These are phyloP conservation scores for Claviceps sp. DNA, from an alignment of 2,329 filamentous ascomycete species.

Conservation along the genomic window DNA sequence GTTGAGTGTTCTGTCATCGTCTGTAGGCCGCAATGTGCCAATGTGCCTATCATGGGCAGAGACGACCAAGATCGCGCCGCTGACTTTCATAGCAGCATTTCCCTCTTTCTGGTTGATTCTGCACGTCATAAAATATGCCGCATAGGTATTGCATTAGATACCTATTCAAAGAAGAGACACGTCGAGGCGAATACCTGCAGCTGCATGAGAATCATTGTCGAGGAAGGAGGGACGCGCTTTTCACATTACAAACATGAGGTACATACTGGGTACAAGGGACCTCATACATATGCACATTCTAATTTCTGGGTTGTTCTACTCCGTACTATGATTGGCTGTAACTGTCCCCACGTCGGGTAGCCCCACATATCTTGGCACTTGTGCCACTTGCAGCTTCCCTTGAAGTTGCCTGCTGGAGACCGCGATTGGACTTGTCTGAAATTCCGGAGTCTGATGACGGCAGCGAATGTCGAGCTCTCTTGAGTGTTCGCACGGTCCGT, in stretches of 20 bases:
- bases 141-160: neutral
- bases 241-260: neutral
- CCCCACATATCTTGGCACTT: neutral
- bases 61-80: neutral
- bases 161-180: neutral
- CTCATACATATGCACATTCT: too few relatives aligned
- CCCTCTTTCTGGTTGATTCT: neutral
- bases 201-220: neutral
- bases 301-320: too few relatives aligned
- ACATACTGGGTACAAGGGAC: neutral
- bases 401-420: neutral
- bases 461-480: constrained; percentile 12
- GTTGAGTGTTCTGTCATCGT: neutral
- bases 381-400: neutral
- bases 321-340: too few relatives aligned
- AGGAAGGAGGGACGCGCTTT: neutral
- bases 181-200: neutral
- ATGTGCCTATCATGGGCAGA: neutral
- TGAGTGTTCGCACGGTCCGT: constrained; percentile 1
- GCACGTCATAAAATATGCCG: neutral
- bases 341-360: neutral
- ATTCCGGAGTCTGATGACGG: constrained; percentile 1
- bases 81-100: neutral
- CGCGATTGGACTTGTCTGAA: neutral
- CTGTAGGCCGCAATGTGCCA: neutral